Evolutionary conservation across 2,329 filamentous ascomycete species (phyloP).

Genomic region (Sclerotinia trifoliorum): DNA sequence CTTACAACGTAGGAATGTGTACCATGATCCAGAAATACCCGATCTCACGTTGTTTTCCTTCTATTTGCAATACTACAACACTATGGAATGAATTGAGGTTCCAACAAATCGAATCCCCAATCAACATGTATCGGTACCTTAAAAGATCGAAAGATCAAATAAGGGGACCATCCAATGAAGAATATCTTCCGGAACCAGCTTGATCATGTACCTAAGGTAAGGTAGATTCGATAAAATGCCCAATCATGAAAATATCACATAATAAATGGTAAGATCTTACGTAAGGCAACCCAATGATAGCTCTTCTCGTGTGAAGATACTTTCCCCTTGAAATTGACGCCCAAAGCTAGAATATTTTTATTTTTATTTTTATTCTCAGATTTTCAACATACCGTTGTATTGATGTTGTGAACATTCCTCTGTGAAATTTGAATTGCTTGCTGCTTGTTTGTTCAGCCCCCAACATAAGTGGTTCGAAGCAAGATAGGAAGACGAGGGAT

Average conservation of each 20-base stretch:
- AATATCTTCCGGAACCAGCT: background rate
- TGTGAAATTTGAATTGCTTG: background rate
- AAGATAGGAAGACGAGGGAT: background rate
- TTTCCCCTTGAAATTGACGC: slow-evolving; percentile 4
- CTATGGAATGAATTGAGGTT: background rate
- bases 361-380: background rate
- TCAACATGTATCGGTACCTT: slow-evolving; percentile 11
- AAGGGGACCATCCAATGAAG: slow-evolving; percentile 14
- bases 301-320: background rate
- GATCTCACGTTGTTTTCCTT: background rate
- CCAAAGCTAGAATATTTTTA: slow-evolving; percentile 8
- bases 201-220: background rate
- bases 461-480: background rate
- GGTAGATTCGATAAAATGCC: slow-evolving; percentile 1
- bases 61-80: too few species aligned
- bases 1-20: background rate
- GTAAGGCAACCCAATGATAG: slow-evolving; percentile 8
- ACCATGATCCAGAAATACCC: background rate
- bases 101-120: slow-evolving; percentile 5
- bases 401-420: slow-evolving; percentile 6
- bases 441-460: background rate
- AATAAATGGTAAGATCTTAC: background rate
- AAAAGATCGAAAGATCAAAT: background rate
- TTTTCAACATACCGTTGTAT: background rate
- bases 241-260: slow-evolving; percentile 1